Evolutionary conservation across 192 early-diverging fungal species (phyloP).

Genomic region (Backusella luteola): DNA sequence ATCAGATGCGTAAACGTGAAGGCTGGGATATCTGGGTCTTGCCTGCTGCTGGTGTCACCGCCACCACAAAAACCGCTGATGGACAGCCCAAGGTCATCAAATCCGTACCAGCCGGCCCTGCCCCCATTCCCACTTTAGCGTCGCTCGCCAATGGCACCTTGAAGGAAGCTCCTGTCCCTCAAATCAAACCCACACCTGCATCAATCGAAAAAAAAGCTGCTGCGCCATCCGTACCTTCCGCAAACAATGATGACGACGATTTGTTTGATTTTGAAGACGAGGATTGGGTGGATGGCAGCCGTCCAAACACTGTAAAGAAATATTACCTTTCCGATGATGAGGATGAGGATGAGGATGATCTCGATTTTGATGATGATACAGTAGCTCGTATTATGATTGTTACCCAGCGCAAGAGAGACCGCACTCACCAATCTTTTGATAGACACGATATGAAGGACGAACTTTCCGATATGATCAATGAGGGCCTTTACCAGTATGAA

Average conservation of each 20-base stretch:
- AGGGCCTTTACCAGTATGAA: slow-evolving; percentile 91
- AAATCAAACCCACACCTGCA: not conserved
- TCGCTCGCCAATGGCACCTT: not conserved
- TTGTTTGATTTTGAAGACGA: slow-evolving; percentile 84
- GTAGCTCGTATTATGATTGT: slow-evolving; percentile 90
- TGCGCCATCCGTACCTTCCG: not conserved
- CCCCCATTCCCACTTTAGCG: not conserved
- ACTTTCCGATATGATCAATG: slow-evolving; percentile 90
- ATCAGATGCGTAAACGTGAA: slow-evolving; percentile 64
- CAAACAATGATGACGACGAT: slow-evolving; percentile 61
- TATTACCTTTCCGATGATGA: slow-evolving; percentile 45
- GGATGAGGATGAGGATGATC: slow-evolving; percentile 62
- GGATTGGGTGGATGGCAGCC: slow-evolving; percentile 60
- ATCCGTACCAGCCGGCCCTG: slow-evolving; percentile 14
- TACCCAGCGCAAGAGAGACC: slow-evolving; percentile 73
- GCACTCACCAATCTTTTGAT: slow-evolving; percentile 76
- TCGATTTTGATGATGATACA: slow-evolving; percentile 89
- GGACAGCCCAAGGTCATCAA: slow-evolving; percentile 1
- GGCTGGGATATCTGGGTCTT: slow-evolving; percentile 86
- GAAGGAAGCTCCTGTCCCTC: not conserved
- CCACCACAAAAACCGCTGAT: not conserved
- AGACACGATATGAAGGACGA: slow-evolving; percentile 78
- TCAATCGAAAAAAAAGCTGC: not conserved
- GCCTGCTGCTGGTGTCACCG: slow-evolving; percentile 24
- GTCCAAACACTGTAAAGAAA: slow-evolving; percentile 44